phyloP scores from a whole-genome alignment of 495 filamentous ascomycete genomes.

The Entonaema liquescens region DNA sequence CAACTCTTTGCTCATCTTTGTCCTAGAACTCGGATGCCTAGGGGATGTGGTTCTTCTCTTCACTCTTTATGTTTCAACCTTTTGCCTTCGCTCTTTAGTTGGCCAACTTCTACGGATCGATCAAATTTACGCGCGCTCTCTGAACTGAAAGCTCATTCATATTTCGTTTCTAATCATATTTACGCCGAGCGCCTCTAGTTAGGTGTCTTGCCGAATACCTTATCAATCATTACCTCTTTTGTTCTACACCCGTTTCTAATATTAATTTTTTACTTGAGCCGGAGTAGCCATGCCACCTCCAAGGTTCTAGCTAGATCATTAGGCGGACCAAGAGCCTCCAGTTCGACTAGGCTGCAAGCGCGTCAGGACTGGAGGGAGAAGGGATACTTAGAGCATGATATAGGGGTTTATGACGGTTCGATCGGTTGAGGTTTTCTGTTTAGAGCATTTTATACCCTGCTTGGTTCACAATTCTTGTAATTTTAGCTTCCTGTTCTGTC shows the following conservation, averaged over 20 bases:
- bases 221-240: not conserved
- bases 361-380: not conserved
- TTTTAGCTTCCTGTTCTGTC: constrained; percentile 14
- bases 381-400: not conserved
- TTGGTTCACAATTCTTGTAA: constrained; percentile 30
- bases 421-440: constrained; percentile 7
- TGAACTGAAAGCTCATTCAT: not conserved
- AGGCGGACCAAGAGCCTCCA: not conserved
- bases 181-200: not conserved
- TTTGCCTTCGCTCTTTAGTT: not conserved
- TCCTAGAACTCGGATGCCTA: not conserved
- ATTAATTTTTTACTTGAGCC: not conserved
- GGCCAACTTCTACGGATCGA: not conserved
- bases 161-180: not conserved
- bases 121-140: not conserved
- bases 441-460: constrained; percentile 40
- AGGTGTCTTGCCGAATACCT: not conserved
- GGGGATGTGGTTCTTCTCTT: not conserved
- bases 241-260: not conserved
- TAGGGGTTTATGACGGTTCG: not conserved
- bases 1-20: not conserved
- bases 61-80: not conserved
- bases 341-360: not conserved
- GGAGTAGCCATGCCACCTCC: not conserved
- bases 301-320: not conserved